Base-by-base conservation (phyloP, 106 monocot species). In the Dioscorea dumetorum region DNA sequence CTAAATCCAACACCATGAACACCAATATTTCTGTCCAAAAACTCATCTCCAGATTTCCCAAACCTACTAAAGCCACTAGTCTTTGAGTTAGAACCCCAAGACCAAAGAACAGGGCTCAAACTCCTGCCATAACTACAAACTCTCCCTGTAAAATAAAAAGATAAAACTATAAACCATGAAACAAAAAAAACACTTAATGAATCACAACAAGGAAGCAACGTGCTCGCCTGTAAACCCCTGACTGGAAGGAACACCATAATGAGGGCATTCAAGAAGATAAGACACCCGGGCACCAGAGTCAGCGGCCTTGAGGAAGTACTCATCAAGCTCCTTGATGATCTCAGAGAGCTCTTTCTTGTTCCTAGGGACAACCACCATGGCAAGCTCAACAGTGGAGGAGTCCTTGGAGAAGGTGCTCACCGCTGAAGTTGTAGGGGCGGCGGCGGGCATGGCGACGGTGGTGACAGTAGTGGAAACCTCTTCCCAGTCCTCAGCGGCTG, bases 301-400 rank as follows among this genome's bases (percentile, higher is more conserved):
- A 10, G 97, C 83, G 0, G 91, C 89, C 74, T 89, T 92, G 28
- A 89, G 75, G 65, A 97, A 97, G 70, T 97, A 92, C 49, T 89
- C 97, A 16, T 97, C 89, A 4, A 97, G 86, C 77, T 91, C 97
- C 66, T 77, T 84, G 3, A 82, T 84, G 54, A 97, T 89, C 82
- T 87, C 92, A 3, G 48, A 20, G 24, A 97, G 66, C 22, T 84
- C 82, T 73, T 97, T 97, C 78, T 52, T 77, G 71, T 71, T 76
- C 64, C 87, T 74, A 16, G 78, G 71, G 16, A 78, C 80, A 21
- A 80, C 82, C 48, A 97, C 91, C 70, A 91, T 61, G 24, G 84
- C 78, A 19, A 95, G 82, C 74, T 95, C 88, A 57, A 41, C 41
- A 41, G 72, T 77, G 48, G 73, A 48, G 14, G 79, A 60, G 58